Evolutionary conservation across 2,329 filamentous ascomycete species (phyloP).

Genomic region (Aspergillus floridensis): DNA sequence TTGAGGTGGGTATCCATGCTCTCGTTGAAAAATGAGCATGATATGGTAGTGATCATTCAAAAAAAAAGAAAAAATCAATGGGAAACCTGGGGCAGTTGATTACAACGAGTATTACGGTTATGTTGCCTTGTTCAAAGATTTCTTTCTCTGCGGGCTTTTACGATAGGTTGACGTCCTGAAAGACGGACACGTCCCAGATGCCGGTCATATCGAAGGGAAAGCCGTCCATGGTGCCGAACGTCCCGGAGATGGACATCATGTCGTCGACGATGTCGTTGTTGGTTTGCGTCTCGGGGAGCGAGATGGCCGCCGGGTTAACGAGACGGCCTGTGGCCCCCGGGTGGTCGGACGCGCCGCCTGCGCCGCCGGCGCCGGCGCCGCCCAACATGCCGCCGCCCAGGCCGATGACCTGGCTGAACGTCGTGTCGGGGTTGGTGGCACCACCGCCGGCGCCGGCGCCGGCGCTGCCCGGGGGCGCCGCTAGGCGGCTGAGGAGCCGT

Average conservation of each 20-base stretch:
- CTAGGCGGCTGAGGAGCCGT: slow-evolving; percentile 43
- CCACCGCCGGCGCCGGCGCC: slow-evolving; percentile 24
- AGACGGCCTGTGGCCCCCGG: slow-evolving; percentile 34
- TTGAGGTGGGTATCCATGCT: background rate
- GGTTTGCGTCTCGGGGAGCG: slow-evolving; percentile 43
- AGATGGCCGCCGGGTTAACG: slow-evolving; percentile 40
- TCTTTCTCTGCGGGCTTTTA: background rate
- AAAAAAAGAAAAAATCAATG: too few relatives aligned
- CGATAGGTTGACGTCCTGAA: slow-evolving; percentile 39
- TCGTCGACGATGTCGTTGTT: slow-evolving; percentile 48
- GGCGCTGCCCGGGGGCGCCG: too few relatives aligned
- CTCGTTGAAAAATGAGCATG: background rate
- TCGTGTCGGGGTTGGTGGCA: slow-evolving; percentile 7
- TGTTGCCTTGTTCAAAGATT: too few relatives aligned
- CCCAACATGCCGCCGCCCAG: too few relatives aligned
- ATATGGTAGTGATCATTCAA: background rate
- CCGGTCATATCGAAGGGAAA: slow-evolving; percentile 49
- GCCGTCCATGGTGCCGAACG: slow-evolving; percentile 46
- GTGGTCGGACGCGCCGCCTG: slow-evolving; percentile 23
- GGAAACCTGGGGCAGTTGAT: too few relatives aligned
- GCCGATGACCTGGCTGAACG: background rate
- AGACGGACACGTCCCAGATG: slow-evolving; percentile 46
- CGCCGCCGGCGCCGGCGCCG: slow-evolving; percentile 15
- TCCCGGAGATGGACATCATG: slow-evolving; percentile 48
- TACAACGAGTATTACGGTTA: too few relatives aligned